Evolutionary conservation across 1,284 basidiomycete species (phyloP), one percentile per base, ranked within the genome.

Genomic region (Phlebopus sp.): DNA sequence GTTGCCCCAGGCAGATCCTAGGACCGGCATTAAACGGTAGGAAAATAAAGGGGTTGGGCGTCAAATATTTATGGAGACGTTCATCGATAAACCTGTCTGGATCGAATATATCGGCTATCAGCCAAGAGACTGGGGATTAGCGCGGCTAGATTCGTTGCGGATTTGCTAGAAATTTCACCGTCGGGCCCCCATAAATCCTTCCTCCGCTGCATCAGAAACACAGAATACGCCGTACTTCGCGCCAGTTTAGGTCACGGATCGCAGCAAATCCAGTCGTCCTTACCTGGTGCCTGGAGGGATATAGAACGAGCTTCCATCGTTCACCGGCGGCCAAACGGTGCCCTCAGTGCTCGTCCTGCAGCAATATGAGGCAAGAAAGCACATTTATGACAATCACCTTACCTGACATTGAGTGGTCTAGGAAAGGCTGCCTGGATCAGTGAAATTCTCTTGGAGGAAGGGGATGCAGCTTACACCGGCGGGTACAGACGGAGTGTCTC

Each of bases 401-500:
- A 74, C 74, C 77, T 68, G 27, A 70, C 50, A 47, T 80, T 76
- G 42, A 74, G 68, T 2, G 79, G 79, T 0, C 77, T 80, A 37
- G 5, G 34, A n/a, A 42, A 39, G 39, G 32, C 13, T 27, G 6
- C 15, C 8, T 34, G 36, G 19, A 34, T 36, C 18, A 37, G 18
- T 27, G 37, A 14, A 11, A 0, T 5, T 11, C 19, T 9, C 8
- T 37, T 9, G 3, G 2, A 14, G 18, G 9, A 19, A 15, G 23
- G 34, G 14, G 29, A 39, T 4, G 25, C 46, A 10, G 58, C 74
- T 57, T 66, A 81, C 73, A 83, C 79, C 13, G 78, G 66, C 3
- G 82, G 81, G 60, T 78, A 83, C 5, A 86, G 58, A 13, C 82
- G 70, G 42, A 84, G 66, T 1, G 76, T 77, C 63, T 85, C 81